Evolutionary conservation across 106 monocot species (phyloP).

Genomic region (Acanthochlamys bracteata): DNA sequence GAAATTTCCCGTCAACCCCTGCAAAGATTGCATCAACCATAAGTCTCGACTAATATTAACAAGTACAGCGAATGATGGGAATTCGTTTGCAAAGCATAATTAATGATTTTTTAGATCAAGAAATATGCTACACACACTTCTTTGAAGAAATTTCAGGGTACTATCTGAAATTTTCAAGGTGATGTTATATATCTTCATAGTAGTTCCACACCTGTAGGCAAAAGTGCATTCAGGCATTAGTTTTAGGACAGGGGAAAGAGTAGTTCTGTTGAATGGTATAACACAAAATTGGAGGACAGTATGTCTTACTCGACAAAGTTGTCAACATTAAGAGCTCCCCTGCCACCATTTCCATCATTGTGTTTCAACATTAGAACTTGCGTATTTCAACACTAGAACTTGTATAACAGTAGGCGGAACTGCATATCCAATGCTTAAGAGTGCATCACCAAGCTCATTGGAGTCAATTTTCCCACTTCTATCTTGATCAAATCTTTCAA

Average conservation of each 20-base stretch:
- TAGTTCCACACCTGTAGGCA: slow-evolving; percentile 54
- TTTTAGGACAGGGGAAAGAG: neutral
- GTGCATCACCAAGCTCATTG: slow-evolving; percentile 58
- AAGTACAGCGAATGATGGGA: too few relatives aligned
- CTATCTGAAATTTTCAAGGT: too few relatives aligned
- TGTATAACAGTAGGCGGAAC: slow-evolving; percentile 56
- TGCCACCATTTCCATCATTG: slow-evolving; percentile 15
- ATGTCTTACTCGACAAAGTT: slow-evolving; percentile 66
- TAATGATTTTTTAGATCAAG: neutral
- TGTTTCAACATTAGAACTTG: slow-evolving; percentile 60
- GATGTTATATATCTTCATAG: slow-evolving; percentile 39
- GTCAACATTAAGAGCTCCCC: slow-evolving; percentile 45
- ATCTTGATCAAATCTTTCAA: slow-evolving; percentile 72
- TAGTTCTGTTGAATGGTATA: neutral
- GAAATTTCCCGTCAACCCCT: slow-evolving; percentile 70
- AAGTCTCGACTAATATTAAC: too few relatives aligned
- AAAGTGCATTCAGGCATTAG: neutral
- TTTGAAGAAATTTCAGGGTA: neutral
- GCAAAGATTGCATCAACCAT: neutral
- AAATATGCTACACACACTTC: neutral
- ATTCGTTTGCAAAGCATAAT: too few relatives aligned
- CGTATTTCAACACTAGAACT: slow-evolving; percentile 58
- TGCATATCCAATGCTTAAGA: slow-evolving; percentile 64
- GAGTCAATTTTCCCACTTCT: slow-evolving; percentile 72
- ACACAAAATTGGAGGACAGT: neutral